phyloP scores from a whole-genome alignment of 805 yeast genomes.

The Blastobotrys americana region DNA sequence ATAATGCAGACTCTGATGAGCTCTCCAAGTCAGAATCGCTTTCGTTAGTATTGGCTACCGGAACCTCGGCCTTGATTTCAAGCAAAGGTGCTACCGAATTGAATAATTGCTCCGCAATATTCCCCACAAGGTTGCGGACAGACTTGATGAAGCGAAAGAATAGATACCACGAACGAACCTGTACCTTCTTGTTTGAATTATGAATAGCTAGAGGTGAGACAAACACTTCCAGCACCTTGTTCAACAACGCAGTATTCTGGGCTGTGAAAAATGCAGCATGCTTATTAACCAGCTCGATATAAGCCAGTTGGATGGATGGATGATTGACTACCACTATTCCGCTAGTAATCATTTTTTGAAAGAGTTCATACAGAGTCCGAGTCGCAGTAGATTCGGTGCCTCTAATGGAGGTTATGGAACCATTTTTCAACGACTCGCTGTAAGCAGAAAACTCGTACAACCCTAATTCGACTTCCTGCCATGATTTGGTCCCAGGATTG shows the following conservation, averaged over 20 bases:
- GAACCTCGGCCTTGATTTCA: slow-evolving; percentile 51
- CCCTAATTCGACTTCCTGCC: slow-evolving; percentile 86
- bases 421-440: slow-evolving; percentile 73
- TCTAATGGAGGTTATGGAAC: slow-evolving; percentile 64
- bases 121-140: slow-evolving; percentile 57
- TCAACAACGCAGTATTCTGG: slow-evolving; percentile 39
- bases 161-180: slow-evolving; percentile 83
- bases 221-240: slow-evolving; percentile 61
- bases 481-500: slow-evolving; percentile 33
- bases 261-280: slow-evolving; percentile 56
- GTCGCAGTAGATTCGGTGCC: slow-evolving; percentile 52
- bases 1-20: slow-evolving; percentile 43
- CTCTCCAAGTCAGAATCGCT: slow-evolving; percentile 47
- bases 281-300: slow-evolving; percentile 79
- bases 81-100: slow-evolving; percentile 56
- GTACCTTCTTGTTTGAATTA: slow-evolving; percentile 63
- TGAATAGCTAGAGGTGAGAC: slow-evolving; percentile 77
- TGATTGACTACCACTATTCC: slow-evolving; percentile 48
- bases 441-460: slow-evolving; percentile 71
- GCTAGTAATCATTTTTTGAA: slow-evolving; percentile 44
- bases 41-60: slow-evolving; percentile 29
- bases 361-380: slow-evolving; percentile 55
- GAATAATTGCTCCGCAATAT: slow-evolving; percentile 49
- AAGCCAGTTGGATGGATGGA: slow-evolving; percentile 72
- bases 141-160: slow-evolving; percentile 75